phyloP scores from a whole-genome alignment of 495 filamentous ascomycete species.

The Daldinia grandis region DNA sequence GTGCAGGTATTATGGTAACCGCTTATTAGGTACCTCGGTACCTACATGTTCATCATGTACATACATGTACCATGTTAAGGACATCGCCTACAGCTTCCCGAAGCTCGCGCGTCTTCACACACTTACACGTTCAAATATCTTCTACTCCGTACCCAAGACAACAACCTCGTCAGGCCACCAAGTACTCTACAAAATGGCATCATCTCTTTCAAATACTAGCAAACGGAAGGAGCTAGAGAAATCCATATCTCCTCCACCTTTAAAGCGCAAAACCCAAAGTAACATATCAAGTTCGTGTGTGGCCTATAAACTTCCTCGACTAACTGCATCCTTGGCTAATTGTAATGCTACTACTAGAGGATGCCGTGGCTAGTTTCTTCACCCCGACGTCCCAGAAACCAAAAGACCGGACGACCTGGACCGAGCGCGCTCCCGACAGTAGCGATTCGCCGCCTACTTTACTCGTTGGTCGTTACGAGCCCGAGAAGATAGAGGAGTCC shows the following conservation, averaged over 20 bases:
- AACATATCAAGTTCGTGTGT: constrained; percentile 73
- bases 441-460: constrained; percentile 62
- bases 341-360: constrained; percentile 57
- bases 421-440: constrained; percentile 60
- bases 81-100: background rate
- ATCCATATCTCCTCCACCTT: constrained; percentile 67
- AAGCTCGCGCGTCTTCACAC: background rate
- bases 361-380: constrained; percentile 83
- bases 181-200: constrained; percentile 19
- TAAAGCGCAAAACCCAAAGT: constrained; percentile 70
- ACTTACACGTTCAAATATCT: constrained; percentile 1
- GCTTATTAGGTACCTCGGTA: background rate
- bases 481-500: constrained; percentile 45
- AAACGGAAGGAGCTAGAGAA: constrained; percentile 41
- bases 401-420: constrained; percentile 80
- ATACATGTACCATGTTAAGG: background rate
- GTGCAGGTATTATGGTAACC: background rate
- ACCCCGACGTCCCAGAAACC: constrained; percentile 86
- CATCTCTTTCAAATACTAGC: constrained; percentile 4
- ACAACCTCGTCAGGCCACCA: background rate
- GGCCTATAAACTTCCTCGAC: constrained; percentile 9
- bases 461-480: constrained; percentile 76
- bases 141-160: background rate
- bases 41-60: background rate
- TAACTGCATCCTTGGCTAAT: constrained; percentile 5